Evolutionary conservation across 345 rosid genomes (phyloP), one percentile per base, ranked within the genome.

Genomic region (Reutealis trisperma): DNA sequence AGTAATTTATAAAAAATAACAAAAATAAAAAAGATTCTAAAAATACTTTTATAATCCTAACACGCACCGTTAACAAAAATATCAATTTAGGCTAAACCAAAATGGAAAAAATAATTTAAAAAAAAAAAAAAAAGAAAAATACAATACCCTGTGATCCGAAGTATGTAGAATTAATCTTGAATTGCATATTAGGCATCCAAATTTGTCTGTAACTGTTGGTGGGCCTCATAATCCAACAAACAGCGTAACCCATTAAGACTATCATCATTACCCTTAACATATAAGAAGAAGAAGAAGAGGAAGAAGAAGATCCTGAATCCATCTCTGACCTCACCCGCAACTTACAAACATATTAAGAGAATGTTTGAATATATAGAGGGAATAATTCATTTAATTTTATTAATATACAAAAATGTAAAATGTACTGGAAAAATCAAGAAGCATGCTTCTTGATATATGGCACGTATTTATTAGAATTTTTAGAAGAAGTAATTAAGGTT

Each of bases 181-280:
- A 8, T 51, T 67, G 44, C 25, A 81, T 30, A 25, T 4, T 41
- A 21, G 75, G 70, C 44, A 30, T 9, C 84, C 84, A 81, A 34
- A 0, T 74, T 12, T 57, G 44, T 58, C 2, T 24, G 61, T 25
- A 81, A 8, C 61, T 77, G 37, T 73, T 73, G 13, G 81, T 73
- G 21, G 84, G 81, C 71, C 22, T 61, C 65, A 68, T 24, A 32
- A 77, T 49, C 84, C 84, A 81, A 64, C 77, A 0, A 22, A 77
- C 21, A 2, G 16, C 10, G 32, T 55, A 73, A 0, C 84, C 84
- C 19, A 77, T 0, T 42, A 81, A 34, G 71, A 81, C 78, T 16
- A 68, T 10, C 24, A 45, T 11, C 14, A 58, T 6, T 1, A 69
- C 6, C 13, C 59, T 13, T 25, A 37, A 34, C 78, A 68, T 62